A percentile compares a stretch with the other conserved stretches of the same genome.
These are phyloP conservation scores for Neostapfia colusana DNA, from an alignment of 176 grass and related monocot species.

Conservation along the genomic window DNA sequence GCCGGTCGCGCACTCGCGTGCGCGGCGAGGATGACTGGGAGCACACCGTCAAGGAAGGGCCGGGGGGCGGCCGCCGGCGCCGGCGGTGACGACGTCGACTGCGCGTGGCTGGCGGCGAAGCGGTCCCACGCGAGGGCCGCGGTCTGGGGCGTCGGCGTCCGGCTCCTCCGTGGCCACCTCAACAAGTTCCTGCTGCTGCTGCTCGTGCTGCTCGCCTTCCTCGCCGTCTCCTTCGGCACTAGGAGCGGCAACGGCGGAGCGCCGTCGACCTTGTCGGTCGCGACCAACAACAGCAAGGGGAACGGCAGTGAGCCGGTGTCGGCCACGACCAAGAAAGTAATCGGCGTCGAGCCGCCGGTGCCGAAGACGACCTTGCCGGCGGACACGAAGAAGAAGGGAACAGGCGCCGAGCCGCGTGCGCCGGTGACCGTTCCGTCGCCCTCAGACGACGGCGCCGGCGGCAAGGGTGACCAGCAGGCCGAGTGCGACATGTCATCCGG, in stretches of 20 bases:
- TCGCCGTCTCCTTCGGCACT: constrained; percentile 34
- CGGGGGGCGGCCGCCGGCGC: background rate
- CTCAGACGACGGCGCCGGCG: background rate
- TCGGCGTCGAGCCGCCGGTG: no score
- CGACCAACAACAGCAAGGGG: background rate
- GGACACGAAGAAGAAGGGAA: background rate
- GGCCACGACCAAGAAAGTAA: background rate
- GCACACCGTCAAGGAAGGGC: constrained; percentile 11
- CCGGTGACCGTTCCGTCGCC: background rate
- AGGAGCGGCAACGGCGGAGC: background rate
- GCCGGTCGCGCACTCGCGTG: no score
- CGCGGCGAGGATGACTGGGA: background rate
- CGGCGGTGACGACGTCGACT: constrained; percentile 6
- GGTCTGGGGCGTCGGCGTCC: constrained; percentile 33
- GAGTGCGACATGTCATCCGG: constrained; percentile 66
- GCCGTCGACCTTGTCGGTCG: background rate
- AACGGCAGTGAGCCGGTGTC: background rate
- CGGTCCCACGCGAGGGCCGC: constrained; percentile 4
- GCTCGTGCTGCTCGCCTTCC: constrained; percentile 43
- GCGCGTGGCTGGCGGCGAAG: constrained; percentile 4
- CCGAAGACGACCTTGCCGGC: background rate
- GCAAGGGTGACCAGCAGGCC: background rate
- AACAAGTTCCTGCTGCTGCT: constrained; percentile 49
- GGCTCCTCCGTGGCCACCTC: constrained; percentile 45
- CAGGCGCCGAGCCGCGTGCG: background rate